Base-by-base conservation (phyloP, 208 protist species). In the Phytomonas sp. region DNA sequence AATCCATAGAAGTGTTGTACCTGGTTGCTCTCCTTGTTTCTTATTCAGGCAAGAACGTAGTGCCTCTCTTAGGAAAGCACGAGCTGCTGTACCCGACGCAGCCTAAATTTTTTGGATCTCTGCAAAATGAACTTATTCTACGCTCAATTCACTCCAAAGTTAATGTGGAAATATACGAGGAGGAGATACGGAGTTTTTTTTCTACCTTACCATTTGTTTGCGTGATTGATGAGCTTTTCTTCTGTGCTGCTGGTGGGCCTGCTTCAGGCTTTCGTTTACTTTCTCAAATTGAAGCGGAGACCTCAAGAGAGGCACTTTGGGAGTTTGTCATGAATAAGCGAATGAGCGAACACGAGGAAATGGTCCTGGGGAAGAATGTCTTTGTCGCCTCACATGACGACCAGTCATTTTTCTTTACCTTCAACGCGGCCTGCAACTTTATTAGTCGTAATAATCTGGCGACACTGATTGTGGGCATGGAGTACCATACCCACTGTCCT, bases 311-410 rank as follows among this genome's bases (percentile, higher is more conserved):
- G 40, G 56, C 71, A 26, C 68, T 89, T 43, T 67, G 66, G 40
- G 87, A 92, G 78, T 91, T 92, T 80, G 79, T 91, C 28, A 51
- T 87, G 17, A 95, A 95, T 78, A 76, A 82, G 66, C 83, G 73
- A 4, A 95, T 93, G 85, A 85, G 92, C 71, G 89, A 95, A 62
- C 87, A 91, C 59, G 86, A 93, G 75, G 84, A 93, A 63, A 82
- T 81, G 43, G 72, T 88, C 36, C 69, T 75, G 0, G 79, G 77
- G 26, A 82, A 82, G 15, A 82, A 75, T 60, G 83, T 83, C 0
- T 91, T 92, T 68, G 79, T 90, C 28, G 82, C 78, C 1, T 81
- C 79, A 28, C 76, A 76, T 20, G 78, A 80, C 60, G 79, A 81
- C 20, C 43, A 71, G 30, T 81, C 75, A 34, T 88, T 93, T 53